A percentile compares a stretch with the other conserved stretches of the same genome.
Conservation (phyloP, 208 protist genomes). For the Crithidia sp. region DNA sequence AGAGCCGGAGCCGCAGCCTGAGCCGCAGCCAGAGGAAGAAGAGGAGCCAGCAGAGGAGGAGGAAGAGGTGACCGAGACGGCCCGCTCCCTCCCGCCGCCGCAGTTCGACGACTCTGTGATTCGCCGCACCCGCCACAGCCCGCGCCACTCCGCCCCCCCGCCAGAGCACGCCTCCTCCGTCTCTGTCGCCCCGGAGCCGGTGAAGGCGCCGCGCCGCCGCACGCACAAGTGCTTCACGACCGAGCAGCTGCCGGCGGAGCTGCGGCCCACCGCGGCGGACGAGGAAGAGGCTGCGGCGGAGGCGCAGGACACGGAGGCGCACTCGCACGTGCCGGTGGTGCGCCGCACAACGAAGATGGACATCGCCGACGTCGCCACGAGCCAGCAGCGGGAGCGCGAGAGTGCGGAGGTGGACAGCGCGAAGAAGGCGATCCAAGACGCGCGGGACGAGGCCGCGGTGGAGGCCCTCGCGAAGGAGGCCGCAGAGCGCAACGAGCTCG, state of each 20-base stretch:
- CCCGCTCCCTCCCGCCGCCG: slow-evolving; percentile 16
- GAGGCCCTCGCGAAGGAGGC: slow-evolving; percentile 8
- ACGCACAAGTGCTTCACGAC: slow-evolving; percentile 33
- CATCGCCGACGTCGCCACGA: slow-evolving; percentile 8
- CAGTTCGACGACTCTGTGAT: slow-evolving; percentile 17
- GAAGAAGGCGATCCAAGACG: slow-evolving; percentile 1
- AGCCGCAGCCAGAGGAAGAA: background rate
- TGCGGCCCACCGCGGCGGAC: slow-evolving; percentile 12
- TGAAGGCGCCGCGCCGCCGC: slow-evolving; percentile 12
- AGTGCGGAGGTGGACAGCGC: background rate
- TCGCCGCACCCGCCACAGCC: background rate
- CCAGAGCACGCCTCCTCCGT: background rate
- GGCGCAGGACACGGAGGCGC: slow-evolving; percentile 1
- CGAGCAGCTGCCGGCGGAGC: slow-evolving; percentile 27
- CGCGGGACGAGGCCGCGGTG: slow-evolving; percentile 2
- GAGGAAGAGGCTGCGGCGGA: slow-evolving; percentile 8
- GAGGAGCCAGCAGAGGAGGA: background rate
- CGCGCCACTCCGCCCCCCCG: background rate
- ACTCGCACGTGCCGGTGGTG: slow-evolving; percentile 24
- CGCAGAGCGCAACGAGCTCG: background rate
- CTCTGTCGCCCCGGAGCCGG: background rate
- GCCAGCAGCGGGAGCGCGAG: slow-evolving; percentile 11
- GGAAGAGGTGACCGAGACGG: background rate
- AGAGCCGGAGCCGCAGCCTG: background rate
- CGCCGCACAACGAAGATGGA: slow-evolving; percentile 15